Evolutionary conservation across 2,329 filamentous ascomycete genomes (phyloP).

Genomic region (Teratosphaeria nubilosa): DNA sequence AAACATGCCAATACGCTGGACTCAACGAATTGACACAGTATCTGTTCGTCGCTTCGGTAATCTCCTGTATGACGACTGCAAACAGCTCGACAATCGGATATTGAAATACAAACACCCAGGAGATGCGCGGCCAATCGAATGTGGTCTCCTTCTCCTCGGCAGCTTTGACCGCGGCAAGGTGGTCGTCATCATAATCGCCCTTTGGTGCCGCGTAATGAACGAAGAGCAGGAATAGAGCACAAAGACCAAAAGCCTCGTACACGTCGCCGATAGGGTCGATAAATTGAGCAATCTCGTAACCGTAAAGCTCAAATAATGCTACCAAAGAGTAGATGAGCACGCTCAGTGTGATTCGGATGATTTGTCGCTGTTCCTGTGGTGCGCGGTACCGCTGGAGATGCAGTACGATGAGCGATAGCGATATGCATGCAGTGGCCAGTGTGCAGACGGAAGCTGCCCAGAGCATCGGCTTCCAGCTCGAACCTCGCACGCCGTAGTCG

Average conservation of each 20-base stretch:
- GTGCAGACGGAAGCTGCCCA: slow-evolving; percentile 9
- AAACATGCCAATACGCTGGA: slow-evolving; percentile 14
- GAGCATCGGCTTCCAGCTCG: slow-evolving; percentile 12
- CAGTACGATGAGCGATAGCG: slow-evolving; percentile 13
- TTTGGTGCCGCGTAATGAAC: slow-evolving; percentile 16
- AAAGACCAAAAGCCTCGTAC: slow-evolving; percentile 22
- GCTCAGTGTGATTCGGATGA: slow-evolving; percentile 19
- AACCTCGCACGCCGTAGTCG: slow-evolving; percentile 22
- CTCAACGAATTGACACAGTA: slow-evolving; percentile 17
- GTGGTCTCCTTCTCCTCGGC: slow-evolving; percentile 9
- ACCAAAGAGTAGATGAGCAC: slow-evolving; percentile 15
- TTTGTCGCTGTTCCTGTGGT: slow-evolving; percentile 23
- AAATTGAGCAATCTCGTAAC: slow-evolving; percentile 20
- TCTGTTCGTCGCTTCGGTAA: slow-evolving; percentile 12
- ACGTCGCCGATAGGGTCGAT: slow-evolving; percentile 18
- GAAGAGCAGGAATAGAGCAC: slow-evolving; percentile 19
- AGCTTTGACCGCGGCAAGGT: slow-evolving; percentile 12
- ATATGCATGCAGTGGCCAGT: slow-evolving; percentile 9
- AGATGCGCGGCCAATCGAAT: slow-evolving; percentile 11
- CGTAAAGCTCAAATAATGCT: slow-evolving; percentile 14
- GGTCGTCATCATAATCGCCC: slow-evolving; percentile 12
- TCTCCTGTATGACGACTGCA: slow-evolving; percentile 13
- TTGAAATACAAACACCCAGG: slow-evolving; percentile 22
- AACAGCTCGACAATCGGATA: slow-evolving; percentile 17
- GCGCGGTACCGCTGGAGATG: slow-evolving; percentile 20